Conservation (phyloP, 257 asterid species). For the Scutellaria galericulata region DNA sequence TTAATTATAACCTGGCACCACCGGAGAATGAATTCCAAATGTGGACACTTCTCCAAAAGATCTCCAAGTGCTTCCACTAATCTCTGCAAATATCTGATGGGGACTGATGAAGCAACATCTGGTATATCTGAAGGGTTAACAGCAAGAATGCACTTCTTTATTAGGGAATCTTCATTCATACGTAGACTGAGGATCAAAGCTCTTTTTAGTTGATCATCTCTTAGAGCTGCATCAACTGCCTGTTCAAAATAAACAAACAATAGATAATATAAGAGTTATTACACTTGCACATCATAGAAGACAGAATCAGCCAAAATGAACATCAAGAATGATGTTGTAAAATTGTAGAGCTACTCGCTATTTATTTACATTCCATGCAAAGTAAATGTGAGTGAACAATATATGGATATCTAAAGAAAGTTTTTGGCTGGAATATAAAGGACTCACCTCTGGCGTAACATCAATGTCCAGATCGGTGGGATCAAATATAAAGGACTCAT, state of each 20-base stretch:
- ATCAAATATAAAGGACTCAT: slow-evolving; percentile 89
- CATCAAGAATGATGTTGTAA: not conserved
- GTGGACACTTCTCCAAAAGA: slow-evolving; percentile 84
- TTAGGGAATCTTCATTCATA: slow-evolving; percentile 78
- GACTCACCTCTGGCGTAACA: slow-evolving; percentile 91
- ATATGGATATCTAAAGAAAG: slow-evolving; percentile 15
- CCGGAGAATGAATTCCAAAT: slow-evolving; percentile 82
- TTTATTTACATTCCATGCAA: not conserved
- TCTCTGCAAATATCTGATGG: slow-evolving; percentile 82
- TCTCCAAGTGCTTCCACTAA: slow-evolving; percentile 82
- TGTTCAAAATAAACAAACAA: slow-evolving; percentile 35
- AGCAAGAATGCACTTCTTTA: slow-evolving; percentile 79
- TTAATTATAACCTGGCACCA: slow-evolving; percentile 84
- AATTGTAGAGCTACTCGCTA: not conserved
- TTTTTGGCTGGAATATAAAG: slow-evolving; percentile 7
- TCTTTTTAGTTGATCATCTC: slow-evolving; percentile 63
- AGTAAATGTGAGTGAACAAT: slow-evolving; percentile 10
- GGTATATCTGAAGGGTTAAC: slow-evolving; percentile 79
- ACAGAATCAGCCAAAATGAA: not conserved
- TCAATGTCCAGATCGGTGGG: slow-evolving; percentile 98
- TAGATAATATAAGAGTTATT: slow-evolving; percentile 18
- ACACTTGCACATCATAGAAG: not conserved
- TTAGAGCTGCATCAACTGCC: slow-evolving; percentile 90
- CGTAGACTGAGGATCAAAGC: slow-evolving; percentile 94
- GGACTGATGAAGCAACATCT: slow-evolving; percentile 79